Base-by-base conservation (phyloP, 768 basidiomycete species). In the Coprinopsis sp. region DNA sequence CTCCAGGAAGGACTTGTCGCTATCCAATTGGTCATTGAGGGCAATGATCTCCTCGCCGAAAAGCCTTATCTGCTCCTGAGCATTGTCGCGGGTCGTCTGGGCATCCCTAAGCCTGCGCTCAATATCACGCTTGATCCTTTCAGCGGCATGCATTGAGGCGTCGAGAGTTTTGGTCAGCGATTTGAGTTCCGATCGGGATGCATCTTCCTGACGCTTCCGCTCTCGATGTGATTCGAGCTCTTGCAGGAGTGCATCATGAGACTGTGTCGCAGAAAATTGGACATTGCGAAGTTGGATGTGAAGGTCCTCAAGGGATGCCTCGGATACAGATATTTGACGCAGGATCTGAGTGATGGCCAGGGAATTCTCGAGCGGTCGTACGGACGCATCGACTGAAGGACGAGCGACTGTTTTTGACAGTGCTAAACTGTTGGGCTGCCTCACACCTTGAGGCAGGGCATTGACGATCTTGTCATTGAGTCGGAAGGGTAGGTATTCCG, bases 141-240 rank as follows among this genome's bases (percentile, higher is more conserved):
- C 96, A 10, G 92, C 91, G 23, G 71, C 70, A 25, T 94, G 83
- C 64, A 85, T 88, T 44, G 80, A 70, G 61, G 98, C 95, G 54
- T 99, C 95, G 2, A 97, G 70, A 2, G 72, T 63, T 66, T 94
- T 95, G 38, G 87, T 88, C 39, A 84, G 82, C n/a, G 76, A 64
- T 64, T 91, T 93, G 46, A 89, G 68, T 59, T 96, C 93, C 19
- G 76, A 65, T 43, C 89, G 79, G 21, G 78, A 76, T 3, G 73
- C 71, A 56, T 99, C 95, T 61, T 98, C 95, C 52, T 84, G 78
- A 33, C 84, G 85, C 63, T 89, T 92, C 49, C 76, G 72, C 37
- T 76, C 77, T 22, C 92, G 80, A 40, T 84, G 78, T 13, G 78
- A 73, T 29, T 85, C 83, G 29, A 97, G 74, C 56, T 92, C 84